Conservation (phyloP, 2,329 filamentous ascomycete species). For the Apiospora phragmitis region DNA sequence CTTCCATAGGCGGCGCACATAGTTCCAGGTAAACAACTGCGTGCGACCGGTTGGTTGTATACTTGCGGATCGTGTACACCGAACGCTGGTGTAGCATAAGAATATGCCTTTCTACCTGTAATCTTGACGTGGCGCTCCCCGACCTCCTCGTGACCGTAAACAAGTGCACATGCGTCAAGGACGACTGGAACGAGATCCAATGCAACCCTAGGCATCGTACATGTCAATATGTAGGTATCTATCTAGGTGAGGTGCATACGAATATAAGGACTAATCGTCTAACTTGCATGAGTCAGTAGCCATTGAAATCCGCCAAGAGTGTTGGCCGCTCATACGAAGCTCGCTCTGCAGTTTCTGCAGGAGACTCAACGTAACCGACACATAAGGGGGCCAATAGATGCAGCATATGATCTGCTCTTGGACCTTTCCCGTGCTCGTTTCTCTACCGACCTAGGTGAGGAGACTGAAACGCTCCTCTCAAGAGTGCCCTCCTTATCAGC, state of each 20-base stretch:
- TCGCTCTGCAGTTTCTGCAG: not conserved
- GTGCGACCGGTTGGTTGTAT: not conserved
- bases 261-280: not conserved
- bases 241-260: not conserved
- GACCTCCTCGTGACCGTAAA: not conserved
- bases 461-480: conserved; percentile 3
- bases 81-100: not conserved
- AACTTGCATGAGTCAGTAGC: conserved; percentile 3
- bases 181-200: not conserved
- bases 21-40: not conserved
- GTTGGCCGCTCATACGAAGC: not conserved
- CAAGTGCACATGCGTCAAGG: not conserved
- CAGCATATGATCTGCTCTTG: not conserved
- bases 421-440: not conserved
- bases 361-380: not conserved
- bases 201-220: not conserved
- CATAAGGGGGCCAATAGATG: not conserved
- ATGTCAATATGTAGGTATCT: not conserved
- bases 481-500: not conserved
- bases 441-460: not conserved
- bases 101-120: not conserved
- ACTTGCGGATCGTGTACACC: conserved; percentile 1
- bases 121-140: conserved; percentile 2
- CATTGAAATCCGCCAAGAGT: not conserved
- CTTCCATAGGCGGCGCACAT: not conserved